phyloP scores from a whole-genome alignment of 148 eudicot genomes.

The Persicaria tinctoria region DNA sequence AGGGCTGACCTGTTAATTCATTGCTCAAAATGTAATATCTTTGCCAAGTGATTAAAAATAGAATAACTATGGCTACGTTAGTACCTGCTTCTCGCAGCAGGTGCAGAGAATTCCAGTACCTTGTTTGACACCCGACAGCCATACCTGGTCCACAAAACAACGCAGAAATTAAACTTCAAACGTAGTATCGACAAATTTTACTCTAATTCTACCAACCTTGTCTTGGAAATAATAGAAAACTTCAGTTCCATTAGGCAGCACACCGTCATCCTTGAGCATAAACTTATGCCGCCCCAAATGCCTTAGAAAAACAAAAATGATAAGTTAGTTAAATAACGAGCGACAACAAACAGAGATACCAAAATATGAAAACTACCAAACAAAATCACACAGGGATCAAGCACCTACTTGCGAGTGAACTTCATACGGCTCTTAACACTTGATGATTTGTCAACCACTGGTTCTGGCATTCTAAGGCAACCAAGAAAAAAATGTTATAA shows the following conservation, averaged over 20 bases:
- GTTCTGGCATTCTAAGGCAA: slow-evolving; percentile 31
- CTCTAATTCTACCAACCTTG: slow-evolving; percentile 16
- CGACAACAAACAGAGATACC: neutral
- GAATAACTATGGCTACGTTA: neutral
- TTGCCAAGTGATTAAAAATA: neutral
- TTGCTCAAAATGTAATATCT: neutral
- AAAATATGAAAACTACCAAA: neutral
- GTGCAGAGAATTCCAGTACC: slow-evolving; percentile 59
- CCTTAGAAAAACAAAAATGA: neutral
- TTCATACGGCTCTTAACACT: slow-evolving; percentile 42
- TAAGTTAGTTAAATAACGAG: neutral
- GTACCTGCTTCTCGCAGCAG: slow-evolving; percentile 66
- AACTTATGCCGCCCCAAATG: neutral
- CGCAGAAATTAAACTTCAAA: slow-evolving; percentile 3
- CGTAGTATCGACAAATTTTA: neutral
- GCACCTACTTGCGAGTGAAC: slow-evolving; percentile 65
- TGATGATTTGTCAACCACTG: slow-evolving; percentile 19
- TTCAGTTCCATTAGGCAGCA: slow-evolving; percentile 3
- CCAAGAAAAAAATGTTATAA: neutral
- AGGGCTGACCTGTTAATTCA: slow-evolving; percentile 67
- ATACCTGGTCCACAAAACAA: slow-evolving; percentile 39
- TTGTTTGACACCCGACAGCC: slow-evolving; percentile 49
- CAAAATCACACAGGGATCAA: neutral
- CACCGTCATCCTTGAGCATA: neutral
- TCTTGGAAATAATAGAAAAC: slow-evolving; percentile 25